Evolutionary conservation across 768 basidiomycete genomes (phyloP).

Genomic region (Kwoniella sp.): DNA sequence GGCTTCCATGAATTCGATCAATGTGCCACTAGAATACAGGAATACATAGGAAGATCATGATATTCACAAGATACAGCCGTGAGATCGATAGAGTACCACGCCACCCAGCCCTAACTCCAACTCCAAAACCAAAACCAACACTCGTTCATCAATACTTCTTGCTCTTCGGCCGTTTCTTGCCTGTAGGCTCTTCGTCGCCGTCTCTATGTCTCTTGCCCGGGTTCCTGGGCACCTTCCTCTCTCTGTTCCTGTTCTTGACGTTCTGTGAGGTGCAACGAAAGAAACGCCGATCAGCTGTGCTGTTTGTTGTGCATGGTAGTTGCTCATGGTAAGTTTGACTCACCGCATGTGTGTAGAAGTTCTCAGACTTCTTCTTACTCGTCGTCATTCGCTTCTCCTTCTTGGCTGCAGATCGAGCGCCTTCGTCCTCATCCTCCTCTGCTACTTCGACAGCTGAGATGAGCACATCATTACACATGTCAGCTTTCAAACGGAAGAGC

Average conservation of each 20-base stretch:
- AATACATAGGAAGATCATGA: not conserved
- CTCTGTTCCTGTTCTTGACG: conserved; percentile 56
- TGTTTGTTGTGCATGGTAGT: too few species aligned
- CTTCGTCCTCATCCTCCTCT: conserved; percentile 60
- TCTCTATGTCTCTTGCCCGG: conserved; percentile 25
- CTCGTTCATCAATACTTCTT: not conserved
- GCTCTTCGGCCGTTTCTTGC: conserved; percentile 25
- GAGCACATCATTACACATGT: not conserved
- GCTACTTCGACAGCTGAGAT: conserved; percentile 54
- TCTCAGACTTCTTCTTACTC: conserved; percentile 88
- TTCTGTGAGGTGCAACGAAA: conserved; percentile 30
- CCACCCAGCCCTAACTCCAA: too few species aligned
- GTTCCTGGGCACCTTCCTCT: conserved; percentile 48
- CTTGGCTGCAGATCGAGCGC: conserved; percentile 55
- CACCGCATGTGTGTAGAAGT: conserved; percentile 76
- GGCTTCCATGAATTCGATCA: too few species aligned
- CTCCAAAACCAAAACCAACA: not conserved
- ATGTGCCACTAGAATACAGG: conserved; percentile 1
- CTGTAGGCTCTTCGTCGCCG: conserved; percentile 22
- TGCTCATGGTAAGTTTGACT: conserved; percentile 13
- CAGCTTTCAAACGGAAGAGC: not conserved
- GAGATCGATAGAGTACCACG: too few species aligned
- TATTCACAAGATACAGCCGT: too few species aligned
- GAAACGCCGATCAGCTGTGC: not conserved
- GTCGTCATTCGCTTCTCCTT: conserved; percentile 88